phyloP scores from a whole-genome alignment of 2,329 filamentous ascomycete species.

The Trichoderma gracile region DNA sequence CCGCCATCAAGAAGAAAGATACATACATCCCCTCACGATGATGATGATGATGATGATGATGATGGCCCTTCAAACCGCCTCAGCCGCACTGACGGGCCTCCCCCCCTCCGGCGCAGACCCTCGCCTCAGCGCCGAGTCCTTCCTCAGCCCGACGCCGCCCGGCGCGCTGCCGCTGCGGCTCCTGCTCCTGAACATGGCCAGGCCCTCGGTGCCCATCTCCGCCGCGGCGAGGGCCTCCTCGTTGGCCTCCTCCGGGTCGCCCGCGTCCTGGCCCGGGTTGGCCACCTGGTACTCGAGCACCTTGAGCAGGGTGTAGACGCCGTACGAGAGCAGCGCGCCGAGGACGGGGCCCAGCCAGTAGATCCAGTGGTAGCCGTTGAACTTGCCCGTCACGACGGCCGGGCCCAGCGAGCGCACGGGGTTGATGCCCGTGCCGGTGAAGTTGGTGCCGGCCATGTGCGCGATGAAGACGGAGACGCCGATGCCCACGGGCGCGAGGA shows the following conservation, averaged over 20 bases:
- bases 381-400: constrained; percentile 44
- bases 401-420: constrained; percentile 54
- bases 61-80: background rate
- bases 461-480: constrained; percentile 68
- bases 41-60: too few species aligned
- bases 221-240: constrained; percentile 14
- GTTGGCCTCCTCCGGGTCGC: constrained; percentile 7
- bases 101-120: background rate
- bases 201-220: constrained; percentile 3
- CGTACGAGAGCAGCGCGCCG: constrained; percentile 50
- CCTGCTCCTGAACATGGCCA: constrained; percentile 14
- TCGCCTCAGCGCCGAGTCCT: constrained; percentile 1
- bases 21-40: background rate
- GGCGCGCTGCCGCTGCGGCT: constrained; percentile 8
- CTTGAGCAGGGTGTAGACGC: constrained; percentile 54
- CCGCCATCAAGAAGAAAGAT: too few species aligned
- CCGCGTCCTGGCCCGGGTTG: constrained; percentile 51
- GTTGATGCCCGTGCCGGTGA: constrained; percentile 52
- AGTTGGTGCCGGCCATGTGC: constrained; percentile 48
- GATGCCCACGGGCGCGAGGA: constrained; percentile 70
- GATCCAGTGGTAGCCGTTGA: constrained; percentile 54
- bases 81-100: background rate
- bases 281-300: constrained; percentile 52
- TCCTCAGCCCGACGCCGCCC: background rate
- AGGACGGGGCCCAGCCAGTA: constrained; percentile 58